Conservation (phyloP, 306 rosid genomes). For the Lithocarpus polystachyus region DNA sequence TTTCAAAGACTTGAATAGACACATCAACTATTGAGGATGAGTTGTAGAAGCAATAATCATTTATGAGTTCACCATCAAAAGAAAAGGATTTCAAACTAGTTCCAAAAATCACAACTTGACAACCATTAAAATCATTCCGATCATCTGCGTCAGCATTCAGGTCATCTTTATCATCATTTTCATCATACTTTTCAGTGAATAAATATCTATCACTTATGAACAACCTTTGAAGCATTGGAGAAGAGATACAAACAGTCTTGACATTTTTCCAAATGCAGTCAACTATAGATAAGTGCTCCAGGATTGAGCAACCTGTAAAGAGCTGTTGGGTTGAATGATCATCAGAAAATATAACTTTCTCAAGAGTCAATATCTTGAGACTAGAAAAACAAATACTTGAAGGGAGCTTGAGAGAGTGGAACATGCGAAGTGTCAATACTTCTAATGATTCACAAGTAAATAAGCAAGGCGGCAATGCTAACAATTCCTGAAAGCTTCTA, state of each 20-base stretch:
- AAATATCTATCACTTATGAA: neutral
- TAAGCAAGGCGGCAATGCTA: neutral
- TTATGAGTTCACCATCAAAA: neutral
- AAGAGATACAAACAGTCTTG: neutral
- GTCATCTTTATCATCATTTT: neutral
- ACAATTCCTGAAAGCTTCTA: neutral
- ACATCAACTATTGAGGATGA: neutral
- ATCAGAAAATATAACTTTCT: neutral
- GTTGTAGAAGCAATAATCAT: neutral
- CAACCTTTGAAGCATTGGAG: neutral
- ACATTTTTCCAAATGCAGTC: neutral
- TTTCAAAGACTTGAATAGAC: neutral
- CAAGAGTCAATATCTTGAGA: neutral
- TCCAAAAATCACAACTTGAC: neutral
- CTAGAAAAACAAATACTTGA: neutral
- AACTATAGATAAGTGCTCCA: neutral
- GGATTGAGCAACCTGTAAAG: neutral
- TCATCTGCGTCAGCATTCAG: neutral
- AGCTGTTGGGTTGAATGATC: neutral
- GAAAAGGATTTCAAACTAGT: neutral
- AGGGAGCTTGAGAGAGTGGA: neutral
- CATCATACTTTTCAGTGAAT: no score
- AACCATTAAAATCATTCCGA: neutral
- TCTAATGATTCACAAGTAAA: neutral
- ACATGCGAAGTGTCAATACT: neutral